Base-by-base conservation (phyloP, 2,329 filamentous ascomycete species). In the Aureobasidium leucospermi region DNA sequence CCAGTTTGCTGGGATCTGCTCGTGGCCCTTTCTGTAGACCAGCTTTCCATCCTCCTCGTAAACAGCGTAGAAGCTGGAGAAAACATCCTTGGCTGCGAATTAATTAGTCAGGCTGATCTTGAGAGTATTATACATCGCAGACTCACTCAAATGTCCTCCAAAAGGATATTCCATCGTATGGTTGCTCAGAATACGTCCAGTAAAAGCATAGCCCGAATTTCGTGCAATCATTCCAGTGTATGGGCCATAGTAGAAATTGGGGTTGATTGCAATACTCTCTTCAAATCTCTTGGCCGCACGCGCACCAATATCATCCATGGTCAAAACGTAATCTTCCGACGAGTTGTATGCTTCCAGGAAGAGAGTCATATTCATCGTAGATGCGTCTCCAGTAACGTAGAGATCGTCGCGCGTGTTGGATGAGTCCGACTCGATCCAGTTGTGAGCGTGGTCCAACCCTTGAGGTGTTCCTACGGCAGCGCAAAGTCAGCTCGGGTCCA, bases 401-500 rank as follows among this genome's bases (percentile, higher is more conserved):
- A 84, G 68, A 60, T 83, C 81, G 38, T 77, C 74, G 2, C 81
- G 75, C 0, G 79, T 81, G 46, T 76, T 74, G 45, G 79, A 82
- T 0, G 73, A 77, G 67, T 84, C 81, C 0, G 76, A 71, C 70
- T 84, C 81, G 64, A 82, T 79, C 59, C 78, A 76, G 66, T 82
- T 82, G 67, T 84, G 81, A 3, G 76, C 77, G n/a, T 78, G 77
- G 13, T 69, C 69, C 2, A 83, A 72, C 15, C 69, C 70, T 48
- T 65, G 61, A 15, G 68, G 67, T 34, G 49, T 61, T 57, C 19
- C 42, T 46, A 23, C 3, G 23, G 39, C 3, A n/a, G 39, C 7
- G 7, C 16, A 13, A n/a, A 5, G 39, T 42, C 39, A 42, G 39
- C 39, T 7, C 7, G 39, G 9, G 7, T 13, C 3, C 5, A 9